These are phyloP conservation scores for Fusarium domesticum DNA, from an alignment of 2,329 filamentous ascomycete genomes.

Conservation along the genomic window DNA sequence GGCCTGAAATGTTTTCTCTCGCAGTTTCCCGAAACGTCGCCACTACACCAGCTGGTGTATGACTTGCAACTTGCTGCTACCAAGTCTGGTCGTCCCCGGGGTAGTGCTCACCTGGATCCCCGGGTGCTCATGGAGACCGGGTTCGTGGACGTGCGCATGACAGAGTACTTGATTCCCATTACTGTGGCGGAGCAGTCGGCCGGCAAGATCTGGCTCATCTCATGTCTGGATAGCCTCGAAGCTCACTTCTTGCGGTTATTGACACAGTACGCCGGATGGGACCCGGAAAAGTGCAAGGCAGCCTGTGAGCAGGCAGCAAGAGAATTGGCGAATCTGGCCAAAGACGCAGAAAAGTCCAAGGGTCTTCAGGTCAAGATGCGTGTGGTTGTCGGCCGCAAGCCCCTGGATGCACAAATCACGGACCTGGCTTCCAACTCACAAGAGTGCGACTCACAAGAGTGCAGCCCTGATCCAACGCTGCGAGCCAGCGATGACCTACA, in stretches of 20 bases:
- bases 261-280: constrained; percentile 53
- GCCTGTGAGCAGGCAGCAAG: constrained; percentile 46
- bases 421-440: too few relatives aligned
- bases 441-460: too few relatives aligned
- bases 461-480: constrained; percentile 25
- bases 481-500: constrained; percentile 17
- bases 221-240: constrained; percentile 50
- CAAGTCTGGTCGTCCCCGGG: constrained; percentile 44
- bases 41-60: constrained; percentile 40
- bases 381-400: constrained; percentile 51
- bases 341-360: constrained; percentile 42
- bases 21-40: constrained; percentile 42
- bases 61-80: constrained; percentile 45
- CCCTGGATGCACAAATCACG: constrained; percentile 31
- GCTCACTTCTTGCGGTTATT: constrained; percentile 48
- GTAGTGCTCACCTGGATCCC: constrained; percentile 45
- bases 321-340: constrained; percentile 49
- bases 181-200: constrained; percentile 43
- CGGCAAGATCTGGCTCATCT: constrained; percentile 54
- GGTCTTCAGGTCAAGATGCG: constrained; percentile 47
- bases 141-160: constrained; percentile 50
- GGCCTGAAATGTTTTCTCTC: constrained; percentile 32
- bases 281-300: constrained; percentile 45
- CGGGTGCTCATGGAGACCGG: constrained; percentile 46
- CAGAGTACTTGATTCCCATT: constrained; percentile 49